These are phyloP conservation scores for Oryza brachyantha DNA, from an alignment of 176 grass and related monocot species.

Conservation along the genomic window DNA sequence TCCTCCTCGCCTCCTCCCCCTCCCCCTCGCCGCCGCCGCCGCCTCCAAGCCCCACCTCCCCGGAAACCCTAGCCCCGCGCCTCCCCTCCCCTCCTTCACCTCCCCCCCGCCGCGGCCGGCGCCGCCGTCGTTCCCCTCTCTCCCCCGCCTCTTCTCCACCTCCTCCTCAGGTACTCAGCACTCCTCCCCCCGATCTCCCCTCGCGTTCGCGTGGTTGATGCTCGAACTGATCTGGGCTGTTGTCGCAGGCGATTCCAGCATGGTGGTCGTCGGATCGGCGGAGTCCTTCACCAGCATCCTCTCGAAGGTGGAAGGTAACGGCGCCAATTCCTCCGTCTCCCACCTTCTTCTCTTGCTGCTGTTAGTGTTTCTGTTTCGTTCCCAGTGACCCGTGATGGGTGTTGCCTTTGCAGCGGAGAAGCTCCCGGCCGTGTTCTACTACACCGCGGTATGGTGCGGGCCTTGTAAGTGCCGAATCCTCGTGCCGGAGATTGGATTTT, in stretches of 20 bases:
- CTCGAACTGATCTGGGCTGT: background rate
- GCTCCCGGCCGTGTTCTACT: slow-evolving; percentile 50
- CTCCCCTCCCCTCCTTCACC: background rate
- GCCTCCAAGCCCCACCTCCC: slow-evolving; percentile 21
- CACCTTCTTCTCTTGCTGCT: background rate
- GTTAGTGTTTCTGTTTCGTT: background rate
- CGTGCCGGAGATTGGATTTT: background rate
- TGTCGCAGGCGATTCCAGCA: slow-evolving; percentile 25
- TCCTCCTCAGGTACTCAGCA: slow-evolving; percentile 11
- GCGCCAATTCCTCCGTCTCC: background rate
- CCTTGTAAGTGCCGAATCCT: slow-evolving; percentile 43
- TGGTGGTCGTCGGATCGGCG: slow-evolving; percentile 34
- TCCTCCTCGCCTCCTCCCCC: slow-evolving; percentile 31
- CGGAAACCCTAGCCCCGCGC: slow-evolving; percentile 30
- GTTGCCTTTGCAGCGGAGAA: slow-evolving; percentile 47
- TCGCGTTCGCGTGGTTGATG: background rate
- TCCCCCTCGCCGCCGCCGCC: slow-evolving; percentile 29
- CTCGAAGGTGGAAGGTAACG: slow-evolving; percentile 49
- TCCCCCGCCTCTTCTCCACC: slow-evolving; percentile 36
- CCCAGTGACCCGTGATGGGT: background rate
- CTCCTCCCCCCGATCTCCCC: background rate
- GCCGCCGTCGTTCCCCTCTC: background rate
- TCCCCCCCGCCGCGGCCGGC: background rate
- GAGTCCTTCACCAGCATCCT: slow-evolving; percentile 33
- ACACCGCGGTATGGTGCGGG: slow-evolving; percentile 58